Conservation (phyloP, 1,139 yeast species). For the Pichia sp. region DNA sequence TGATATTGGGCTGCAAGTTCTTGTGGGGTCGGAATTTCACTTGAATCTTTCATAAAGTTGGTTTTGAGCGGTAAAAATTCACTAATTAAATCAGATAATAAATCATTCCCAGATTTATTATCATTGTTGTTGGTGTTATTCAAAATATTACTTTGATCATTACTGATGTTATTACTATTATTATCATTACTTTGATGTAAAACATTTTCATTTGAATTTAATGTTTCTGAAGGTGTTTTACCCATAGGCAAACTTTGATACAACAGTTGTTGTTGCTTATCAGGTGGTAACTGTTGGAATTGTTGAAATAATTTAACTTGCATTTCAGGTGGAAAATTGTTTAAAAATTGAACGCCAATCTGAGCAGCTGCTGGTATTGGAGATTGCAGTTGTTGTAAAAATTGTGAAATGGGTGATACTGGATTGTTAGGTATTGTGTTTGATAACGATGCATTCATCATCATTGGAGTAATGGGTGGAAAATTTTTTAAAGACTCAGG, state of each 20-base stretch:
- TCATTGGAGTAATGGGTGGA: neutral
- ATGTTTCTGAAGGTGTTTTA: slow-evolving; percentile 14
- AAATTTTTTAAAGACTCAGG: slow-evolving; percentile 3
- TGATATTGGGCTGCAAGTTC: slow-evolving; percentile 24
- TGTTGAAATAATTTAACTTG: slow-evolving; percentile 15
- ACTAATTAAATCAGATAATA: slow-evolving; percentile 22
- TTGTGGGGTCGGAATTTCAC: slow-evolving; percentile 17
- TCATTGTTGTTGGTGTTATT: slow-evolving; percentile 10
- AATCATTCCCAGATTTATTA: slow-evolving; percentile 16
- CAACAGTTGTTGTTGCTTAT: slow-evolving; percentile 20
- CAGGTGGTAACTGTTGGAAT: slow-evolving; percentile 12
- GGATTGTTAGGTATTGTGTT: slow-evolving; percentile 2
- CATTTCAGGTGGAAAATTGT: slow-evolving; percentile 16
- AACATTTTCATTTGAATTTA: slow-evolving; percentile 19
- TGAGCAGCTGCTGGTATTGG: slow-evolving; percentile 10
- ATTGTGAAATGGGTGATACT: slow-evolving; percentile 14
- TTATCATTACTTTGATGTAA: slow-evolving; percentile 7
- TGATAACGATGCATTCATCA: slow-evolving; percentile 1
- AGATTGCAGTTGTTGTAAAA: slow-evolving; percentile 12
- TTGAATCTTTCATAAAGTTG: slow-evolving; percentile 1
- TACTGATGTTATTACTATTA: neutral
- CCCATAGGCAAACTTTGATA: slow-evolving; percentile 17
- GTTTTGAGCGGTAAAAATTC: slow-evolving; percentile 19
- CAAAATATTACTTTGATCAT: neutral
- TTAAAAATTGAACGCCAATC: slow-evolving; percentile 12